These are phyloP conservation scores for Trichophyton rubrum DNA, from an alignment of 2,329 filamentous ascomycete genomes.

Conservation along the genomic window DNA sequence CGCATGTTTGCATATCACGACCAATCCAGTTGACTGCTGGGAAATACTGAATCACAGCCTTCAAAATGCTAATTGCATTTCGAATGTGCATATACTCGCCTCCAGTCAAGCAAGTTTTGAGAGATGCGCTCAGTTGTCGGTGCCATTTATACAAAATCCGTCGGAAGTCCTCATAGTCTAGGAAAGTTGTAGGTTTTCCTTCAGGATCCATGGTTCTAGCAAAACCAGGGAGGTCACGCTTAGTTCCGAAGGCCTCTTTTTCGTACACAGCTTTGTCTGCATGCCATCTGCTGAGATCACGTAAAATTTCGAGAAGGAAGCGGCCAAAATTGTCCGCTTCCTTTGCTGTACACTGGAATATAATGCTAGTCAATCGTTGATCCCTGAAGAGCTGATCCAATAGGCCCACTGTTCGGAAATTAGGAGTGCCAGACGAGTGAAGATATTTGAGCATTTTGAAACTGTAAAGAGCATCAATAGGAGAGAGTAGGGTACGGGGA, in stretches of 20 bases:
- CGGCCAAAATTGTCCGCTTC: conserved; percentile 89
- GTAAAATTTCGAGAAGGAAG: conserved; percentile 70
- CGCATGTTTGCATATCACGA: conserved; percentile 29
- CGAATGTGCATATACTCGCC: conserved; percentile 96
- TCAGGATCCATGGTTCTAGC: conserved; percentile 58
- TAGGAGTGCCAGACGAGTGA: conserved; percentile 69
- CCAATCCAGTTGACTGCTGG: conserved; percentile 86
- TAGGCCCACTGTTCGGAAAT: conserved; percentile 74
- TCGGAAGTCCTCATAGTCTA: conserved; percentile 78
- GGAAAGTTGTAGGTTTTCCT: conserved; percentile 55
- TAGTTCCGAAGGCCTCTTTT: conserved; percentile 61
- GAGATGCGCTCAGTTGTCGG: conserved; percentile 60
- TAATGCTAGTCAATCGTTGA: conserved; percentile 65
- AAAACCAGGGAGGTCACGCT: conserved; percentile 62
- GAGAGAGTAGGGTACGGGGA: conserved; percentile 73
- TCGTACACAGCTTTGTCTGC: conserved; percentile 63
- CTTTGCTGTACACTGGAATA: conserved; percentile 79
- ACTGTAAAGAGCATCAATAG: conserved; percentile 76
- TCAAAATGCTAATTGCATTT: conserved; percentile 84
- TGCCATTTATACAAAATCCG: conserved; percentile 85
- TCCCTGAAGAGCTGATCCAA: conserved; percentile 75
- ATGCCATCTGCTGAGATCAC: conserved; percentile 76
- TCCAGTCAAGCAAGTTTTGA: conserved; percentile 69
- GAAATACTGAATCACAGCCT: conserved; percentile 67
- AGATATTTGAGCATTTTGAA: conserved; percentile 79